phyloP scores from a whole-genome alignment of 768 basidiomycete species.

The Zangia roseola region DNA sequence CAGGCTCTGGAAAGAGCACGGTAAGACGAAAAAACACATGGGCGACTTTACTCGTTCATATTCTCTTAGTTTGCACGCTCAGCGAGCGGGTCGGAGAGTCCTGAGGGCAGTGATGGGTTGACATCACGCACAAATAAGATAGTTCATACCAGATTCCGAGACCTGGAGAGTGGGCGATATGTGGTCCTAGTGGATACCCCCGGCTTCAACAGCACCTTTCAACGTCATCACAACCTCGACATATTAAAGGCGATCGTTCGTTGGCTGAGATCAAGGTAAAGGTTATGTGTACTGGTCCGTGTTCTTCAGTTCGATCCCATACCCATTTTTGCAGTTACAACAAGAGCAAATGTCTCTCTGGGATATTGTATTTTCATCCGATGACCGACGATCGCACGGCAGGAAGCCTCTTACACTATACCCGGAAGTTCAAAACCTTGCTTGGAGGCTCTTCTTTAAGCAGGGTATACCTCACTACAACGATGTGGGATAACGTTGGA shows the following conservation, averaged over 20 bases:
- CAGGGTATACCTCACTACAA: conserved; percentile 36
- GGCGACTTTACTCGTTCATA: background rate
- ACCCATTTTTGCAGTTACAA: conserved; percentile 7
- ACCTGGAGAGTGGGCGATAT: background rate
- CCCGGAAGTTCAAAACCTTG: conserved; percentile 33
- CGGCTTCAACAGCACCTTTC: conserved; percentile 19
- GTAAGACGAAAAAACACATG: background rate
- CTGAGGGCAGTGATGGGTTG: conserved; percentile 5
- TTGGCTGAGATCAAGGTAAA: conserved; percentile 15
- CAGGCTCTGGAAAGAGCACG: conserved; percentile 14
- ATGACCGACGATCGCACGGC: conserved; percentile 40
- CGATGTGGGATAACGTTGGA: conserved; percentile 35
- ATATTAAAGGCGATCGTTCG: conserved; percentile 14
- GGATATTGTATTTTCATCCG: conserved; percentile 39
- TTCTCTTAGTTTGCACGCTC: conserved; percentile 7
- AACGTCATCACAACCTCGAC: conserved; percentile 13
- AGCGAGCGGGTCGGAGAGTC: background rate
- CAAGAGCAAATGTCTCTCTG: conserved; percentile 23
- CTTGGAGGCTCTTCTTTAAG: conserved; percentile 26
- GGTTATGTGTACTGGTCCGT: background rate
- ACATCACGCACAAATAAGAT: conserved; percentile 11
- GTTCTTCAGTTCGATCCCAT: background rate
- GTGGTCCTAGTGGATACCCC: conserved; percentile 27
- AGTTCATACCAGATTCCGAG: background rate
- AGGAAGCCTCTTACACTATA: conserved; percentile 32